Percentiles rank a stretch among this genome's conserved stretches.
phyloP scores from a whole-genome alignment of 192 early-diverging fungal genomes.

The Gryganskiella cystojenkinii region DNA sequence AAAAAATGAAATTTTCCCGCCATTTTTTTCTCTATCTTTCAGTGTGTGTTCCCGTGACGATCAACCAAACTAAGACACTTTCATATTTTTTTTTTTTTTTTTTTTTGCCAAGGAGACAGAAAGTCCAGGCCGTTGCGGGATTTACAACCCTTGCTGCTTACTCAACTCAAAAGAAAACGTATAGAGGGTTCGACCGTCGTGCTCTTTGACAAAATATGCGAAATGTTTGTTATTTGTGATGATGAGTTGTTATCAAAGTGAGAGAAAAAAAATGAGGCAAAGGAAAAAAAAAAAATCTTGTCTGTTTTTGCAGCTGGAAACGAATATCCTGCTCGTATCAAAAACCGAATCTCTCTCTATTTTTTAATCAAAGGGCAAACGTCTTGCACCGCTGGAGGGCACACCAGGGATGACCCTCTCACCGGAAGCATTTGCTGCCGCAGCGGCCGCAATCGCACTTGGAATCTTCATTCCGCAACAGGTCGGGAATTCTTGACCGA shows the following conservation, averaged over 20 bases:
- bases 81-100: too few species aligned
- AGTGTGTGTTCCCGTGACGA: neutral
- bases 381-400: slow-evolving; percentile 26
- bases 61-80: neutral
- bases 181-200: too few species aligned
- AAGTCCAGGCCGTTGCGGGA: too few species aligned
- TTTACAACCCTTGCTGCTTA: too few species aligned
- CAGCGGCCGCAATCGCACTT: slow-evolving; percentile 82
- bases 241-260: neutral
- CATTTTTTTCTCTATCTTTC: slow-evolving; percentile 2
- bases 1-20: neutral
- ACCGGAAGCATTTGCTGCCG: slow-evolving; percentile 42
- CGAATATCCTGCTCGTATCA: too few species aligned
- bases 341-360: too few species aligned
- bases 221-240: too few species aligned
- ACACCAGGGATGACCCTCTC: slow-evolving; percentile 26
- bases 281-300: neutral
- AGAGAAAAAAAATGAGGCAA: neutral
- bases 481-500: slow-evolving; percentile 82
- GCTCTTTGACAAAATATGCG: too few species aligned
- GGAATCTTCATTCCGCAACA: slow-evolving; percentile 87
- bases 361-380: slow-evolving; percentile 55
- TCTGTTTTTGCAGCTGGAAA: slow-evolving; percentile 2
- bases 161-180: too few species aligned
- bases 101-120: too few species aligned